Conservation (phyloP, 2,329 filamentous ascomycete species). For the Claviceps digitariae region DNA sequence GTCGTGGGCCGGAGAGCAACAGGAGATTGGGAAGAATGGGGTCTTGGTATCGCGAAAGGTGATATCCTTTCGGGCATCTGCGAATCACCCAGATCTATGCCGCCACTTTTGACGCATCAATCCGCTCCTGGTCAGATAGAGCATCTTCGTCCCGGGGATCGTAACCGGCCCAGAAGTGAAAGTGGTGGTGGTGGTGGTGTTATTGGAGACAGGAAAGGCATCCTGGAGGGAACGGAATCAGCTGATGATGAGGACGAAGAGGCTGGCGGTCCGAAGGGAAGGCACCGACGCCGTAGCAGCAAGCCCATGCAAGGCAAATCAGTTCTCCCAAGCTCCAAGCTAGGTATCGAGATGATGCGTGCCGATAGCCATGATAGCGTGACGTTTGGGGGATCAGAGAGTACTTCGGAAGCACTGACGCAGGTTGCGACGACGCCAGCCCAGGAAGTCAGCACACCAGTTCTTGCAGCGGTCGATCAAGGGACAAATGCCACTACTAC, state of each 20-base stretch:
- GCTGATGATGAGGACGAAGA: conserved; percentile 95
- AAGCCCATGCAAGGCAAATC: conserved; percentile 30
- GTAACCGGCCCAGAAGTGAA: conserved; percentile 60
- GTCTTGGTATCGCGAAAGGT: conserved; percentile 64
- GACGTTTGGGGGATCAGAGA: conserved; percentile 34
- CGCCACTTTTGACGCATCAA: conserved; percentile 43
- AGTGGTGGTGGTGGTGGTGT: conserved; percentile 50
- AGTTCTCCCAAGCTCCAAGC: conserved; percentile 64
- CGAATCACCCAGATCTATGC: conserved; percentile 29
- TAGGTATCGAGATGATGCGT: conserved; percentile 95
- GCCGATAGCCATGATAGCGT: conserved; percentile 88
- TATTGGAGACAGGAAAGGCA: conserved; percentile 46
- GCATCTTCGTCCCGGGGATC: conserved; percentile 52
- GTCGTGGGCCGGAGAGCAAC: conserved; percentile 59
- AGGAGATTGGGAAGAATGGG: conserved; percentile 68
- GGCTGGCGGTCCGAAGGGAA: conserved; percentile 35
- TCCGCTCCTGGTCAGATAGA: conserved; percentile 53
- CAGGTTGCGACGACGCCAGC: conserved; percentile 36
- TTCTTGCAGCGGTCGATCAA: conserved; percentile 11
- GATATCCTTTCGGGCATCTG: conserved; percentile 24
- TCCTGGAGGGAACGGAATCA: conserved; percentile 64
- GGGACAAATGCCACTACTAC: neutral
- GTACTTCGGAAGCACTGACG: conserved; percentile 36
- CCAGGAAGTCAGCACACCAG: conserved; percentile 23
- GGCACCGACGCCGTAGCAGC: conserved; percentile 33